phyloP scores from a whole-genome alignment of 306 rosid genomes.

The Prunus padus region DNA sequence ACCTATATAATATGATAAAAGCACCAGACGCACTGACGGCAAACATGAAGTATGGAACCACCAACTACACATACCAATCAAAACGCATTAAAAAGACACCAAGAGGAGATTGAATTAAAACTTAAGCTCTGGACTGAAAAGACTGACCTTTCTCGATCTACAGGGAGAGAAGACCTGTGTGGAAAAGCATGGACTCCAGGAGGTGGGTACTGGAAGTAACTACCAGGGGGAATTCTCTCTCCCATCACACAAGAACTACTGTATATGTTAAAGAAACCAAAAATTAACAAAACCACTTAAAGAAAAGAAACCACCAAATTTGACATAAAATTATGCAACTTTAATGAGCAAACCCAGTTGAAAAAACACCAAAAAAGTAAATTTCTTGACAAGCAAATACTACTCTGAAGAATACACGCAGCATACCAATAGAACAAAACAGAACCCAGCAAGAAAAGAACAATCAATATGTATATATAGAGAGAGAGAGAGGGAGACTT shows the following conservation, averaged over 20 bases:
- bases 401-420: not conserved
- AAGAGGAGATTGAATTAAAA: not conserved
- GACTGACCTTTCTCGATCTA: slow-evolving; percentile 78
- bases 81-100: not conserved
- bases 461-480: not conserved
- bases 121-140: not conserved
- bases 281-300: not conserved
- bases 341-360: slow-evolving; percentile 12
- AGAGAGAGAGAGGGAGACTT: not conserved
- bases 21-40: slow-evolving; percentile 2
- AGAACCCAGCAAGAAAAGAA: not conserved
- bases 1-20: not conserved
- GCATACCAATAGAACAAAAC: not conserved
- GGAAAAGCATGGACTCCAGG: slow-evolving; percentile 75
- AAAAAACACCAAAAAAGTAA: not conserved
- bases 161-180: slow-evolving; percentile 53
- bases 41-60: not conserved
- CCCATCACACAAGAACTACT: slow-evolving; percentile 52
- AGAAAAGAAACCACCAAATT: not conserved
- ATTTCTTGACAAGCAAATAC: not conserved
- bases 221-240: slow-evolving; percentile 80
- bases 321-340: too few relatives aligned
- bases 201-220: slow-evolving; percentile 93
- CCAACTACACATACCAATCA: slow-evolving; percentile 3
- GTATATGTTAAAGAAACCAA: slow-evolving; percentile 11